Conservation (phyloP, 78 protist species). For the Chrysochromulina tobinii region DNA sequence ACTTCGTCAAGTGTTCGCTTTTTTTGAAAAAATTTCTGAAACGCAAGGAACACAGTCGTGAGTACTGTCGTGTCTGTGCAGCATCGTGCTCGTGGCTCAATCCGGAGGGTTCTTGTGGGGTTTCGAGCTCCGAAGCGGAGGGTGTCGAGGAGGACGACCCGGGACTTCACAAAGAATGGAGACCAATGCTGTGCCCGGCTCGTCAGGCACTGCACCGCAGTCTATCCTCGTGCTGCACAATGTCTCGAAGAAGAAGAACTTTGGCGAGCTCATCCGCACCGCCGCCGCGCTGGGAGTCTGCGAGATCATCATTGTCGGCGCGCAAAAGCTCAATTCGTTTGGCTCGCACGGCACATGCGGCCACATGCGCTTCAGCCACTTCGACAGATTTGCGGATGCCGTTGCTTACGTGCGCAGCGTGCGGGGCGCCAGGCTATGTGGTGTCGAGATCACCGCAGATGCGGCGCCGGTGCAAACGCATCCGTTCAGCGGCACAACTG, state of each 20-base stretch:
- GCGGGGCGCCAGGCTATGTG: neutral
- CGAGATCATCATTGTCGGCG: neutral
- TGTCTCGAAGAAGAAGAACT: neutral
- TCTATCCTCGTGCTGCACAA: neutral
- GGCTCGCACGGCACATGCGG: neutral
- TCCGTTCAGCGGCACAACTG: neutral
- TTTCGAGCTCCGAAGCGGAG: too few relatives aligned
- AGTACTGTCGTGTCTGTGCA: too few relatives aligned
- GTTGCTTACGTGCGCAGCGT: neutral
- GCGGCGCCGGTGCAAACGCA: neutral
- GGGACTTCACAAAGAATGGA: too few relatives aligned
- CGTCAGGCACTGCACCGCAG: neutral
- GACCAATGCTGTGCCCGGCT: too few relatives aligned
- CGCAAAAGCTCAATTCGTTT: neutral
- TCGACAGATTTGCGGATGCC: neutral
- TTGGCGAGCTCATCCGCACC: neutral
- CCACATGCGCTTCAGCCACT: neutral
- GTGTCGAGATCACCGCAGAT: neutral
- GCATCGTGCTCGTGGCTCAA: too few relatives aligned
- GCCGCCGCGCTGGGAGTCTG: neutral
- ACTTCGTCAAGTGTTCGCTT: too few relatives aligned
- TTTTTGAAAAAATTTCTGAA: too few relatives aligned
- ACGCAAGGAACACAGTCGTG: too few relatives aligned
- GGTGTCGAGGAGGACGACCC: too few relatives aligned
- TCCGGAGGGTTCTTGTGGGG: too few relatives aligned